Evolutionary conservation across 768 basidiomycete species (phyloP).

Genomic region (Kwoniella sp.): DNA sequence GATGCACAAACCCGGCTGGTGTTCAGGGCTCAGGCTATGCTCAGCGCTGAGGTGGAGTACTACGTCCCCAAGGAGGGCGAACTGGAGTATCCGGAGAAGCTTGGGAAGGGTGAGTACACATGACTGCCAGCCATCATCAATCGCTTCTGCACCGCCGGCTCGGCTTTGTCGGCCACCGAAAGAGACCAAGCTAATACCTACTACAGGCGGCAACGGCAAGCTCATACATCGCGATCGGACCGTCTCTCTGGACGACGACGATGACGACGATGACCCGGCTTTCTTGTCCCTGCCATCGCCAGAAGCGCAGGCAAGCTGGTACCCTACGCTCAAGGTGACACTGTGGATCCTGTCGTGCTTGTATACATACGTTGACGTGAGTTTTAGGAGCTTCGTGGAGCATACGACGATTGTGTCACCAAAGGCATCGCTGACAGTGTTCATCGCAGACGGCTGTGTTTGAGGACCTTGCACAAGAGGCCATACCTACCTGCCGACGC

Average conservation of each 20-base stretch:
- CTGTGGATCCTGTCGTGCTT: slow-evolving; percentile 88
- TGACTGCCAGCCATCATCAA: too few species aligned
- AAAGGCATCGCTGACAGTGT: neutral
- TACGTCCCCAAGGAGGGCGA: slow-evolving; percentile 73
- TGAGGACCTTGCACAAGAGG: slow-evolving; percentile 93
- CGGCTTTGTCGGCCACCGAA: too few species aligned
- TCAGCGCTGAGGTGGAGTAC: slow-evolving; percentile 81
- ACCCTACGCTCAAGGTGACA: slow-evolving; percentile 78
- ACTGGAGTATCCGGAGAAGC: slow-evolving; percentile 77
- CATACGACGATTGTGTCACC: neutral
- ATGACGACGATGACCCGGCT: slow-evolving; percentile 46
- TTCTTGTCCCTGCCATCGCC: slow-evolving; percentile 67
- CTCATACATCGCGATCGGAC: slow-evolving; percentile 11
- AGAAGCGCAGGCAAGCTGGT: slow-evolving; percentile 81
- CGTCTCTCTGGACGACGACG: slow-evolving; percentile 53
- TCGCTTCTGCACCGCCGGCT: too few species aligned
- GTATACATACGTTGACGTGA: slow-evolving; percentile 85
- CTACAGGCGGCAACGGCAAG: too few species aligned
- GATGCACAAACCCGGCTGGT: slow-evolving; percentile 93
- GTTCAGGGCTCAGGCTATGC: slow-evolving; percentile 89
- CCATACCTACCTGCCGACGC: slow-evolving; percentile 71
- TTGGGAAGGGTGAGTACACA: slow-evolving; percentile 59
- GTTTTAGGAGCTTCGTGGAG: slow-evolving; percentile 21
- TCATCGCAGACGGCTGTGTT: slow-evolving; percentile 77
- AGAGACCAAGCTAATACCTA: too few species aligned